Conservation (phyloP, 148 eudicot genomes). For the Amaranthus cruentus region DNA sequence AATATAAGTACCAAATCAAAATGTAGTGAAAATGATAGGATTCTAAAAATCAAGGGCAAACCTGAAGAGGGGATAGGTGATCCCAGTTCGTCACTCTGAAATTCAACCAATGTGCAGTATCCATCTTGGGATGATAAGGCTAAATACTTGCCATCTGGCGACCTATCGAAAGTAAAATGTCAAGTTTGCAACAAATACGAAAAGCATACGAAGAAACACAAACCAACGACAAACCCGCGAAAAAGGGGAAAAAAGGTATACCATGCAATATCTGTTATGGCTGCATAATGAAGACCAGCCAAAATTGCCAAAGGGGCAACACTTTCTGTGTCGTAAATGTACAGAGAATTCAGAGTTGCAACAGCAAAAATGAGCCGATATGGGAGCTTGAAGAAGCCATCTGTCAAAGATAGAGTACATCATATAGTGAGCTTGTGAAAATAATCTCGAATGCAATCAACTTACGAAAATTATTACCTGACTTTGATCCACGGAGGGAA, state of each 20-base stretch:
- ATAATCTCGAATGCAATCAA: conserved; percentile 1
- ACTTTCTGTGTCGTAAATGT: conserved; percentile 82
- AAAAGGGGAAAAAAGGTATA: conserved; percentile 14
- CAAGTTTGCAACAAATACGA: neutral
- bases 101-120: conserved; percentile 85
- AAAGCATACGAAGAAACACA: neutral
- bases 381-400: conserved; percentile 74
- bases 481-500: conserved; percentile 48
- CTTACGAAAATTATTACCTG: conserved; percentile 31
- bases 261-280: conserved; percentile 93
- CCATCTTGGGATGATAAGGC: conserved; percentile 95
- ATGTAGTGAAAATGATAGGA: neutral
- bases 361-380: conserved; percentile 86
- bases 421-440: neutral
- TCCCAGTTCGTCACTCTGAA: conserved; percentile 77
- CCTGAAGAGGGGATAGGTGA: conserved; percentile 56
- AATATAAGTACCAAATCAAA: neutral
- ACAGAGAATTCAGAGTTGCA: conserved; percentile 87
- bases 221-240: neutral
- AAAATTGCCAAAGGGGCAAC: conserved; percentile 64
- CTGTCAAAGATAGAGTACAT: conserved; percentile 30
- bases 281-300: conserved; percentile 97
- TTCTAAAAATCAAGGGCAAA: conserved; percentile 22
- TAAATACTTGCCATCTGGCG: conserved; percentile 64
- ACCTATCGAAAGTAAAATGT: conserved; percentile 39